Evolutionary conservation across 1,139 yeast genomes (phyloP), one percentile per base, ranked within the genome.

Genomic region (Diutina neorugosa): DNA sequence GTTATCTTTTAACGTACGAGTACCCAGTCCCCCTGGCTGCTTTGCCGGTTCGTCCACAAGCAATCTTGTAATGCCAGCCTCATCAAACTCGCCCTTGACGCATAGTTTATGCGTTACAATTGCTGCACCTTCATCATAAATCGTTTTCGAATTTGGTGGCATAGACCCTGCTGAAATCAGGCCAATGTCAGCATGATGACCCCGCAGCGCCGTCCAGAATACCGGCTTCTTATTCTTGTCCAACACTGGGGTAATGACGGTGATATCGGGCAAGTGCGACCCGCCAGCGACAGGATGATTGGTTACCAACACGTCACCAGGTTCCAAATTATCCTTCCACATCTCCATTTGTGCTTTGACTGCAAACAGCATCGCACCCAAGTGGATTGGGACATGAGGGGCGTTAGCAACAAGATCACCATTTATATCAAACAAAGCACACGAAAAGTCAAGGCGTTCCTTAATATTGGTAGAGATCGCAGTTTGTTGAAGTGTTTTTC

Each of bases 311-410:
- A 86, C 93, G 67, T 86, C 94, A 25, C 94, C 94, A 9, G 78
- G 81, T 54, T 77, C 68, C 57, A 80, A 64, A 46, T 77, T 69
- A 12, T 81, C 85, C 55, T 77, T 68, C 90, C 93, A 85, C 40
- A 79, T 55, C 48, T 80, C 73, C 44, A 78, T 77, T 65, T 86
- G 93, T 9, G 80, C 82, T 53, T 78, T 76, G 9, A 86, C 87
- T n/a, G 91, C 89, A 53, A 86, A 82, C 1, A 91, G 84, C 95
- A 87, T 87, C 3, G 95, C 87, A 1, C 95, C 95, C 56, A 87
- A 69, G 64, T 87, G 96, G 48, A 86, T 91, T 0, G 96, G 96
- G 53, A 87, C 86, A 65, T 87, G 94, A 0, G 94, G 94, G 0
- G 95, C 95, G 67, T 86, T 86, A 4, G 94, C 94, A 21, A 86